phyloP scores from a whole-genome alignment of 495 filamentous ascomycete genomes.

The Cercophora newfieldiana region DNA sequence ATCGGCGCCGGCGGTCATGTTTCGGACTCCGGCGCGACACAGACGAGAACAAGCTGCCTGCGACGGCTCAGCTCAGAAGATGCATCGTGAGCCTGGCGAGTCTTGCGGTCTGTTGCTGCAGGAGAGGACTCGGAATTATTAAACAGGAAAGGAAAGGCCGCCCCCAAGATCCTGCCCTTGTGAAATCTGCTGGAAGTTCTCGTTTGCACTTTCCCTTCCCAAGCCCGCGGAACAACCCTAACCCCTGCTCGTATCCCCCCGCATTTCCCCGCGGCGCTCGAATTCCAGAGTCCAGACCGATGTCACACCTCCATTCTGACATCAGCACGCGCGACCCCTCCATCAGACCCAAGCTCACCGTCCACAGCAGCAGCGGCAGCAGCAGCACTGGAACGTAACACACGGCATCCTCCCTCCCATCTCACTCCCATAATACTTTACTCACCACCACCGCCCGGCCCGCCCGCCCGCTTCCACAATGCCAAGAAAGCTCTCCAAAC shows the following conservation, averaged over 20 bases:
- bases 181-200: neutral
- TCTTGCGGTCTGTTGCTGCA: too few species aligned
- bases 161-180: neutral
- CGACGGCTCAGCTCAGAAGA: neutral
- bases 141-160: too few species aligned
- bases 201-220: neutral
- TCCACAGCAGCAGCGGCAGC: neutral
- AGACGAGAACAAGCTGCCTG: neutral
- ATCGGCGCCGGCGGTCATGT: neutral
- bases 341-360: neutral
- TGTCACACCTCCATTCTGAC: neutral
- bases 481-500: constrained; percentile 56
- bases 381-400: neutral
- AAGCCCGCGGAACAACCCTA: neutral
- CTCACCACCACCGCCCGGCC: neutral
- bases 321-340: neutral
- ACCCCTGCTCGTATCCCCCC: neutral
- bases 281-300: neutral
- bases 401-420: neutral
- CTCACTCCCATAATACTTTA: too few species aligned
- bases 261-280: neutral
- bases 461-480: constrained; percentile 28
- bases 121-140: too few species aligned
- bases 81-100: neutral
- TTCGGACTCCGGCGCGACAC: constrained; percentile 11